phyloP scores from a whole-genome alignment of 352 stramenopile species.

The Blastocystis sp. region DNA sequence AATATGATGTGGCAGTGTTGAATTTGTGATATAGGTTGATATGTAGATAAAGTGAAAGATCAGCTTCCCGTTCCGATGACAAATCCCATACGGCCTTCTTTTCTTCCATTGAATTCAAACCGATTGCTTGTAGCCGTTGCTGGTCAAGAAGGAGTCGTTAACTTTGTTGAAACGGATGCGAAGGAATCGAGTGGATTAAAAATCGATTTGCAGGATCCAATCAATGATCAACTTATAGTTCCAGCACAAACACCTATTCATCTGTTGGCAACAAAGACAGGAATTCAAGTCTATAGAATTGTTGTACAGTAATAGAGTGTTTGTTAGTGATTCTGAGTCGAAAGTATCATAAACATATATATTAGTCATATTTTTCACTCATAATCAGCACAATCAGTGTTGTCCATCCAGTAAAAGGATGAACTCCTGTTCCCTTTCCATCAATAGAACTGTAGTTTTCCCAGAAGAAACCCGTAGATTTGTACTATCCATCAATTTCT shows the following conservation, averaged over 20 bases:
- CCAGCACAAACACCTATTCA: too few relatives aligned
- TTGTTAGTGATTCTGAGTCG: not conserved
- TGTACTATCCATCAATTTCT: conserved; percentile 78
- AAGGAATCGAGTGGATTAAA: too few relatives aligned
- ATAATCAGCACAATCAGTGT: conserved; percentile 87
- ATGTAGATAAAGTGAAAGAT: not conserved
- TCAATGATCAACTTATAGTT: too few relatives aligned
- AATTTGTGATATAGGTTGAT: not conserved
- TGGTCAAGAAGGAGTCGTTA: too few relatives aligned
- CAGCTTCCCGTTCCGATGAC: not conserved
- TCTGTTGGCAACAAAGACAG: too few relatives aligned
- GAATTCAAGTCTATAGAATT: too few relatives aligned
- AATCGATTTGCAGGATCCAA: too few relatives aligned
- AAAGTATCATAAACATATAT: conserved; percentile 9
- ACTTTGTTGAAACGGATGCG: too few relatives aligned
- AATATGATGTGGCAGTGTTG: not conserved
- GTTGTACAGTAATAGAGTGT: too few relatives aligned
- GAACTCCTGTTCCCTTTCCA: conserved; percentile 81
- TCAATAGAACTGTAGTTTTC: conserved; percentile 86
- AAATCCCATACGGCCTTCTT: not conserved
- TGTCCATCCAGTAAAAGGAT: conserved; percentile 90
- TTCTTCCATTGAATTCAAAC: not conserved
- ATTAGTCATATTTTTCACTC: conserved; percentile 80
- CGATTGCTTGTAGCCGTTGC: too few relatives aligned
- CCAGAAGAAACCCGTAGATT: conserved; percentile 84